A percentile compares a stretch with the other conserved stretches of the same genome.
These are phyloP conservation scores for Acanthamoeba lenticulata DNA, from an alignment of 208 protist genomes.

Conservation along the genomic window DNA sequence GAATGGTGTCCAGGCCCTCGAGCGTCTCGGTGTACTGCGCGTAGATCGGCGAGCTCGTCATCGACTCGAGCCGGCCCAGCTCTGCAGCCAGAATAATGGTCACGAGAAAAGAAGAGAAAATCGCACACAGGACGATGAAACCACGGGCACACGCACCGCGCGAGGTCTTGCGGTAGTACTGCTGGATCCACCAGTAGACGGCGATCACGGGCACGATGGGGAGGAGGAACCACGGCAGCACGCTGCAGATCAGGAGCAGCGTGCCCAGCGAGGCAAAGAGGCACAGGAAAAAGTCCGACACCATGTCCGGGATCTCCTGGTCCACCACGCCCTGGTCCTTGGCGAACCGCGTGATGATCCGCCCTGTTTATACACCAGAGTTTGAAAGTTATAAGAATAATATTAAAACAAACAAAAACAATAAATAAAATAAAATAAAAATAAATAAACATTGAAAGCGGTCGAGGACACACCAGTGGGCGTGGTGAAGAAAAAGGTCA, in stretches of 20 bases:
- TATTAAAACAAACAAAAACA: too few species aligned
- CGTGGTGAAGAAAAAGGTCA: conserved; percentile 13
- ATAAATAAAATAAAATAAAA: too few species aligned
- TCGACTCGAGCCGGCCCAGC: background rate
- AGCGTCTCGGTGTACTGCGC: conserved; percentile 2
- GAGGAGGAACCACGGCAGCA: conserved; percentile 66
- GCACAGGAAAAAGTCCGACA: conserved; percentile 35
- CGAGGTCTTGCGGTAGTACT: conserved; percentile 36
- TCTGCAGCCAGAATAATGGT: background rate
- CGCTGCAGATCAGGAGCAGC: conserved; percentile 44
- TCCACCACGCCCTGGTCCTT: conserved; percentile 92
- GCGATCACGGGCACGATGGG: conserved; percentile 16
- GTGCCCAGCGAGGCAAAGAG: background rate
- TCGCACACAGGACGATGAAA: too few species aligned
- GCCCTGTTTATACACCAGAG: conserved; percentile 82
- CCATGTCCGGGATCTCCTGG: conserved; percentile 8
- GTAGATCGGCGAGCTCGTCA: background rate
- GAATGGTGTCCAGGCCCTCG: background rate
- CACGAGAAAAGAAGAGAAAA: too few species aligned
- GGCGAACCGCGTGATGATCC: conserved; percentile 95
- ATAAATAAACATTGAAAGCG: too few species aligned
- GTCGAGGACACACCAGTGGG: background rate
- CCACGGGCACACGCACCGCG: too few species aligned
- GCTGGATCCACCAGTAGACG: conserved; percentile 70
- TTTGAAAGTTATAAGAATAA: too few species aligned